These are phyloP conservation scores for Talaromyces ruber DNA, from an alignment of 495 filamentous ascomycete genomes.

Conservation along the genomic window DNA sequence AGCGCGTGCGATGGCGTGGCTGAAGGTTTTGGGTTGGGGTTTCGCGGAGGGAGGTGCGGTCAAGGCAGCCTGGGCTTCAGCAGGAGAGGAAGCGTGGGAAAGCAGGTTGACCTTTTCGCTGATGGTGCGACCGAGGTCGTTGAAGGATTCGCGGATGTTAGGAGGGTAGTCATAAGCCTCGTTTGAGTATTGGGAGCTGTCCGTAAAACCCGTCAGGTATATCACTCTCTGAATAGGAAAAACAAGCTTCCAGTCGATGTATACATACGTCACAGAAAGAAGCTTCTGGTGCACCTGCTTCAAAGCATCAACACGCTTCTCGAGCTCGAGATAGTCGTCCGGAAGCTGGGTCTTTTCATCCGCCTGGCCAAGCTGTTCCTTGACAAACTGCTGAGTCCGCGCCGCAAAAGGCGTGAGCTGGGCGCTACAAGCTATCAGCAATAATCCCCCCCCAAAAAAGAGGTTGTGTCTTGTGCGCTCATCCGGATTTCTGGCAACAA, in stretches of 20 bases:
- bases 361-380: slow-evolving; percentile 90
- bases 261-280: slow-evolving; percentile 84
- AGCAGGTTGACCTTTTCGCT: slow-evolving; percentile 90
- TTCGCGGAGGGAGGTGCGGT: slow-evolving; percentile 86
- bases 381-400: slow-evolving; percentile 91
- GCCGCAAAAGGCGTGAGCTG: slow-evolving; percentile 84
- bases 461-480: background rate
- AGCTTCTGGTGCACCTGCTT: slow-evolving; percentile 97
- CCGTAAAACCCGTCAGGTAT: slow-evolving; percentile 7
- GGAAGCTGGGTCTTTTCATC: slow-evolving; percentile 98
- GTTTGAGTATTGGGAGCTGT: slow-evolving; percentile 85
- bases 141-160: slow-evolving; percentile 96
- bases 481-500: background rate
- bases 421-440: slow-evolving; percentile 38
- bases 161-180: slow-evolving; percentile 99
- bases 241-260: background rate
- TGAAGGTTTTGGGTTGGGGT: slow-evolving; percentile 97
- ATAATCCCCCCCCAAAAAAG: slow-evolving; percentile 1
- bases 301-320: slow-evolving; percentile 96
- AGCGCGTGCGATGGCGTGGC: slow-evolving; percentile 89
- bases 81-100: slow-evolving; percentile 71
- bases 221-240: background rate
- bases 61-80: slow-evolving; percentile 89
- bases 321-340: slow-evolving; percentile 93
- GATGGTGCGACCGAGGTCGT: slow-evolving; percentile 90